These are phyloP conservation scores for Penstemon eatonii DNA, from an alignment of 257 asterid species.

Conservation along the genomic window DNA sequence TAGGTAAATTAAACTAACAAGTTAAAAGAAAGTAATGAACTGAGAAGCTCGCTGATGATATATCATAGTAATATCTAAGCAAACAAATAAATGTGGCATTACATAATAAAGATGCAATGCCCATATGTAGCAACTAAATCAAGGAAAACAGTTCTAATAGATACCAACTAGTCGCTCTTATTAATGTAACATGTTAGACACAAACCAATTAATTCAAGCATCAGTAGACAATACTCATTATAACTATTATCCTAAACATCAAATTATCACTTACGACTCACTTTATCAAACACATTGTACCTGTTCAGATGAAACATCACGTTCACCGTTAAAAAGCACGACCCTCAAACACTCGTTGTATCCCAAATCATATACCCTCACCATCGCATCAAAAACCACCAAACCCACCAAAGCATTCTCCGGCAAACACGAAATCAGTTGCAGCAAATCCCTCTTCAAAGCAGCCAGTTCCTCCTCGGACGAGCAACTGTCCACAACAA, in stretches of 20 bases:
- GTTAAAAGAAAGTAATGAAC: neutral
- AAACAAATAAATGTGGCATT: constrained; percentile 6
- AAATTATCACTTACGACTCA: neutral
- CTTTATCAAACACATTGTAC: constrained; percentile 36
- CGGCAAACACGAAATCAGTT: constrained; percentile 58
- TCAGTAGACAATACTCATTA: constrained; percentile 19
- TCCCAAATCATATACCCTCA: constrained; percentile 83
- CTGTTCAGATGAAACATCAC: constrained; percentile 74
- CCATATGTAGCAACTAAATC: constrained; percentile 9
- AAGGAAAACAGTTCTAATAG: constrained; percentile 3
- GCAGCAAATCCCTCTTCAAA: constrained; percentile 80
- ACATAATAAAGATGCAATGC: constrained; percentile 3
- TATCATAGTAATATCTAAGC: constrained; percentile 11
- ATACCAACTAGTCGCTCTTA: neutral
- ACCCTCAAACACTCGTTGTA: constrained; percentile 65
- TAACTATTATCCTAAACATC: neutral
- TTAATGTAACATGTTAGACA: constrained; percentile 6
- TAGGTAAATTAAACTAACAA: constrained; percentile 8
- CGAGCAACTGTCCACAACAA: constrained; percentile 78
- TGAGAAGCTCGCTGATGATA: neutral
- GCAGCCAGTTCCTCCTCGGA: constrained; percentile 62
- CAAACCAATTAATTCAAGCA: constrained; percentile 19
- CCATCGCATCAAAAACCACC: constrained; percentile 90
- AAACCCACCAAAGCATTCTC: constrained; percentile 85
- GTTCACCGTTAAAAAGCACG: constrained; percentile 77